Conservation (phyloP, 306 rosid genomes). For the Neltuma alba region DNA sequence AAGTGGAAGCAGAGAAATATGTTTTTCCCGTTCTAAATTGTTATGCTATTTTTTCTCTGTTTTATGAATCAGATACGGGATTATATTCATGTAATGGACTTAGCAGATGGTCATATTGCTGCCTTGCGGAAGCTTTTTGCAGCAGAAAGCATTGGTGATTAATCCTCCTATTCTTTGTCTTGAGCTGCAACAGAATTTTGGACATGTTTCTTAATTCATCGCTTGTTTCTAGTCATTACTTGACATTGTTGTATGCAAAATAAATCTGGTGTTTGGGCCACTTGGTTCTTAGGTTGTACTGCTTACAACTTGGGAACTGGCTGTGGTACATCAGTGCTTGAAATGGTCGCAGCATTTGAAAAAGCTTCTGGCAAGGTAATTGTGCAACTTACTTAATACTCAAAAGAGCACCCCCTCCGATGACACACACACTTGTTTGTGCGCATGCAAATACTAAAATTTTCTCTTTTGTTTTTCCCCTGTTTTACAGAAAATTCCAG, state of each 20-base stretch:
- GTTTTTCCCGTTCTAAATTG: not conserved
- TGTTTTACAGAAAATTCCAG: constrained; percentile 61
- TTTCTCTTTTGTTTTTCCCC: not conserved
- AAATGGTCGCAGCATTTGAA: constrained; percentile 80
- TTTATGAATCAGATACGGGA: constrained; percentile 64
- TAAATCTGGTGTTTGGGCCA: constrained; percentile 9
- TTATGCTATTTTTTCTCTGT: not conserved
- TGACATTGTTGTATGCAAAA: not conserved
- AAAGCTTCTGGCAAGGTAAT: constrained; percentile 77
- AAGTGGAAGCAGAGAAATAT: not conserved
- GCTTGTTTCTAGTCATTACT: not conserved
- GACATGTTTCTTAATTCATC: not conserved
- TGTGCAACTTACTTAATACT: constrained; percentile 9
- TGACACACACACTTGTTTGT: not conserved
- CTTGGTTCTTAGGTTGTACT: constrained; percentile 57
- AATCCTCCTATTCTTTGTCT: not conserved
- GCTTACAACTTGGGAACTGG: constrained; percentile 89
- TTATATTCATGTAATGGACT: constrained; percentile 90
- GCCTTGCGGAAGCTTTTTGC: constrained; percentile 75
- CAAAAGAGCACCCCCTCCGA: not conserved
- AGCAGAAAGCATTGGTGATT: constrained; percentile 56
- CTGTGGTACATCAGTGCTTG: constrained; percentile 75
- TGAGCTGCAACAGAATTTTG: not conserved
- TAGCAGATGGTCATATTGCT: constrained; percentile 88
- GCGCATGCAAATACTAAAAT: not conserved